Percentiles rank a stretch among this genome's conserved stretches.
Evolutionary conservation across 495 filamentous ascomycete genomes (phyloP).

Genomic region (Trichoderma erinaceum): DNA sequence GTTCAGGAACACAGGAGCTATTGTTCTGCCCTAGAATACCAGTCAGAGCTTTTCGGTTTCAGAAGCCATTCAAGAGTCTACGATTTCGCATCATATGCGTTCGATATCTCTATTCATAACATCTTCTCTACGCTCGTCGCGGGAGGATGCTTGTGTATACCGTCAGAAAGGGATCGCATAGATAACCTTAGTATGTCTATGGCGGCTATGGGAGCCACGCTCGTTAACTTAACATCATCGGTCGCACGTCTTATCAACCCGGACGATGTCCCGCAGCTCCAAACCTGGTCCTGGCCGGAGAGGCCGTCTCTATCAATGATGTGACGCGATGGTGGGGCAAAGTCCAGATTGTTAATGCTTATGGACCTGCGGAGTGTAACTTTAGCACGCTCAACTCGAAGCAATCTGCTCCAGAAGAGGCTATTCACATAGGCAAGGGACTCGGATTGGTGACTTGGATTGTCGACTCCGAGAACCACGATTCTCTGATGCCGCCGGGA

Average conservation of each 20-base stretch:
- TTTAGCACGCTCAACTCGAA: background rate
- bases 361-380: slow-evolving; percentile 2
- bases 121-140: slow-evolving; percentile 57
- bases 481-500: slow-evolving; percentile 40
- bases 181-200: slow-evolving; percentile 34
- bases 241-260: slow-evolving; percentile 39
- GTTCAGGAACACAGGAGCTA: too few relatives aligned
- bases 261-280: slow-evolving; percentile 29
- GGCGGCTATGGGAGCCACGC: slow-evolving; percentile 41
- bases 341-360: background rate
- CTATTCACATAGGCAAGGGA: slow-evolving; percentile 36
- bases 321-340: background rate
- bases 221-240: slow-evolving; percentile 41
- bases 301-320: background rate
- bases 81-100: slow-evolving; percentile 63
- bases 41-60: background rate
- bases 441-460: slow-evolving; percentile 52
- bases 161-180: slow-evolving; percentile 36
- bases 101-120: slow-evolving; percentile 63
- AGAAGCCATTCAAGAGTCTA: slow-evolving; percentile 37
- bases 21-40: background rate
- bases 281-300: slow-evolving; percentile 24
- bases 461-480: slow-evolving; percentile 46
- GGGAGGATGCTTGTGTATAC: slow-evolving; percentile 47
- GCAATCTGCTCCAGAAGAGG: slow-evolving; percentile 18